Evolutionary conservation across 768 basidiomycete genomes (phyloP).

Genomic region (Lactarius vividus): DNA sequence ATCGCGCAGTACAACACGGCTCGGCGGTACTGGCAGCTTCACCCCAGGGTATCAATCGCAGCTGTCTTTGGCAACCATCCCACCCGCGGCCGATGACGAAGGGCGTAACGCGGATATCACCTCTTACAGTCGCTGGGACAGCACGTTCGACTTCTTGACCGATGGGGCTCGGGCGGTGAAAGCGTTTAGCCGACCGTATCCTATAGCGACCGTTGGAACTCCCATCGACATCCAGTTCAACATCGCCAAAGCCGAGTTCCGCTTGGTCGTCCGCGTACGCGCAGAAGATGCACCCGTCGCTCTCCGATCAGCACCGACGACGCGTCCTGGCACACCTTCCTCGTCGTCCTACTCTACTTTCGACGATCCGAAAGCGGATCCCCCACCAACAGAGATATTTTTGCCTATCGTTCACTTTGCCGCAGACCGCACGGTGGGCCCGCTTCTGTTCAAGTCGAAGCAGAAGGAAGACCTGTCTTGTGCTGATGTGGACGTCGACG

Average conservation of each 20-base stretch:
- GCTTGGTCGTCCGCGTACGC: constrained; percentile 60
- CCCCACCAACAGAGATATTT: constrained; percentile 81
- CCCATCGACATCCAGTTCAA: constrained; percentile 72
- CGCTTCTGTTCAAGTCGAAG: constrained; percentile 15
- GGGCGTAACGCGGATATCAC: constrained; percentile 25
- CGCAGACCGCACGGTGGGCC: constrained; percentile 36
- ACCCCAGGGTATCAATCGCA: constrained; percentile 34
- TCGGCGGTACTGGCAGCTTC: background rate
- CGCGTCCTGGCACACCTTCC: constrained; percentile 24
- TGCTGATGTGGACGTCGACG: constrained; percentile 12
- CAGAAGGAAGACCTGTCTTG: constrained; percentile 18
- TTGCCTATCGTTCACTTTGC: constrained; percentile 90
- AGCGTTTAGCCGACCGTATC: constrained; percentile 86
- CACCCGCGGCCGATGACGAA: constrained; percentile 27
- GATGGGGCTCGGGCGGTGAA: constrained; percentile 82
- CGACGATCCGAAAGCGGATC: constrained; percentile 34
- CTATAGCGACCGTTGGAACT: constrained; percentile 67
- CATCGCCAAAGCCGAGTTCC: constrained; percentile 65
- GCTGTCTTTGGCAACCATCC: constrained; percentile 39
- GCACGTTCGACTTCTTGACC: constrained; percentile 71
- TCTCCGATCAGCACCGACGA: constrained; percentile 19
- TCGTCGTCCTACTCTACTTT: constrained; percentile 26
- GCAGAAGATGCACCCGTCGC: constrained; percentile 49
- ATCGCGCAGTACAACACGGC: constrained; percentile 12
- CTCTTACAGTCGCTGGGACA: constrained; percentile 40